A percentile compares a stretch with the other conserved stretches of the same genome.
Evolutionary conservation across 2,329 filamentous ascomycete genomes (phyloP).

Genomic region (Neopestalotiopsis clavispora): DNA sequence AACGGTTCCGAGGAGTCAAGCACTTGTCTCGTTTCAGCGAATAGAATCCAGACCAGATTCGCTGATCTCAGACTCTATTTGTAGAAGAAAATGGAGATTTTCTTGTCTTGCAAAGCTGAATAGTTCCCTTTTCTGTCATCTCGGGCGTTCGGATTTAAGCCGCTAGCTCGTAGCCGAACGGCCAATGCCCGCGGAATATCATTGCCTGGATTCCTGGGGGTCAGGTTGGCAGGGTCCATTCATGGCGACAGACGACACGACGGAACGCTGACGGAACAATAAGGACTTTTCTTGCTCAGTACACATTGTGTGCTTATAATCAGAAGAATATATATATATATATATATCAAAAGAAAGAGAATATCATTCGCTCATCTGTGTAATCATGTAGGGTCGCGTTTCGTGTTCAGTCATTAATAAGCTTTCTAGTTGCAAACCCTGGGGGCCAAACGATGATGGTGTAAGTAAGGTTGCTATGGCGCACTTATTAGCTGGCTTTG

Average conservation of each 20-base stretch:
- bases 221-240: not conserved
- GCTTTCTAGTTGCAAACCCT: not conserved
- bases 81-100: not conserved
- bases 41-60: not conserved
- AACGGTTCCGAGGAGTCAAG: not conserved
- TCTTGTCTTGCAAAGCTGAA: not conserved
- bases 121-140: not conserved
- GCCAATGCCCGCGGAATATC: not conserved
- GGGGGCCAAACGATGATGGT: not conserved
- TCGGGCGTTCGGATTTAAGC: not conserved
- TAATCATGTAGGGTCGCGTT: conserved; percentile 2
- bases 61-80: not conserved
- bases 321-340: not conserved
- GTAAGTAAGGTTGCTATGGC: not conserved
- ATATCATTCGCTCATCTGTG: not conserved
- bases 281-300: not conserved
- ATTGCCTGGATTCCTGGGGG: too few relatives aligned
- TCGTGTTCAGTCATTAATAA: not conserved
- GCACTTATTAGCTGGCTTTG: too few relatives aligned
- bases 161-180: not conserved
- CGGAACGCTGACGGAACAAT: not conserved
- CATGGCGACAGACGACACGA: not conserved
- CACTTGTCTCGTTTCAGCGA: not conserved
- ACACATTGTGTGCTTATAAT: not conserved
- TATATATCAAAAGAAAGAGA: too few relatives aligned